phyloP scores from a whole-genome alignment of 768 basidiomycete genomes.

The Hygrophoropsis aurantiaca region DNA sequence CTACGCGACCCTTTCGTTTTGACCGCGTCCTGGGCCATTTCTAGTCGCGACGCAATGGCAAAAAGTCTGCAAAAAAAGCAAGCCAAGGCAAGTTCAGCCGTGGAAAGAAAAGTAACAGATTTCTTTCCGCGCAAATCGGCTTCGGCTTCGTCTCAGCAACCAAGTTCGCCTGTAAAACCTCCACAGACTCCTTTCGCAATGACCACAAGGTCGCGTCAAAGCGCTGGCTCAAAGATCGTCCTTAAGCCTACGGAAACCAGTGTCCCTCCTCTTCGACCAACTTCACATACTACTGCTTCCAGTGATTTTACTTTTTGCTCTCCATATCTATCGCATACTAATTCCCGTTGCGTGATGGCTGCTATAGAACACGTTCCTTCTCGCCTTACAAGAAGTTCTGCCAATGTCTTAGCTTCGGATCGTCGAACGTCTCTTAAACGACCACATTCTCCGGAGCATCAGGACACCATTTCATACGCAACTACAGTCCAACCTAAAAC shows the following conservation, averaged over 20 bases:
- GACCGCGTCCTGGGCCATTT: neutral
- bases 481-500: constrained; percentile 17
- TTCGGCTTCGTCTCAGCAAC: constrained; percentile 5
- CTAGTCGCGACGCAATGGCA: neutral
- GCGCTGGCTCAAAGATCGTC: constrained; percentile 1
- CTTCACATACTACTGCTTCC: constrained; percentile 22
- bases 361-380: constrained; percentile 9
- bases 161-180: neutral
- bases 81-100: constrained; percentile 13
- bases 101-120: constrained; percentile 38
- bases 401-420: constrained; percentile 10
- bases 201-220: constrained; percentile 14
- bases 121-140: constrained; percentile 41
- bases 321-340: neutral
- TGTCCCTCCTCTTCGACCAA: constrained; percentile 22
- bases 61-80: constrained; percentile 16
- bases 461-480: neutral
- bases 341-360: constrained; percentile 9
- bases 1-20: neutral
- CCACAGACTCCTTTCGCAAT: neutral
- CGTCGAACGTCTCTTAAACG: constrained; percentile 20
- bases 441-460: constrained; percentile 21
- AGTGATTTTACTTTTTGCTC: constrained; percentile 14
- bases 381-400: constrained; percentile 8
- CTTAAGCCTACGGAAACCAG: constrained; percentile 4